Conservation (phyloP, 1,284 basidiomycete genomes). For the Flammula alnicola region DNA sequence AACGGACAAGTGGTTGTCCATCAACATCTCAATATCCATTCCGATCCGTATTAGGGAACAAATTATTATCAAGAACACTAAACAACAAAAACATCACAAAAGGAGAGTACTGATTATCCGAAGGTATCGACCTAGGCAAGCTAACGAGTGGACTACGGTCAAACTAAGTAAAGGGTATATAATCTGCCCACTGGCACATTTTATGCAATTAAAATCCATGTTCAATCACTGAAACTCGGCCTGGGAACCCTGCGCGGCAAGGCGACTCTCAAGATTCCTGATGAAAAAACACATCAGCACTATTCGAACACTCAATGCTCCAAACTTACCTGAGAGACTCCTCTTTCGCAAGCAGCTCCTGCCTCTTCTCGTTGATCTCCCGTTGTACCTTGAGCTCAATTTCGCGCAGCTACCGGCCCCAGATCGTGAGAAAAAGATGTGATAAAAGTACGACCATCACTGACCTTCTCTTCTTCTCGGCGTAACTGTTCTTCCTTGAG, state of each 20-base stretch:
- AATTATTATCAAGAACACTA: conserved; percentile 1
- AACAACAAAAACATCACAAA: conserved; percentile 10
- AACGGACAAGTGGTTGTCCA: conserved; percentile 26
- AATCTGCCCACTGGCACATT: conserved; percentile 7
- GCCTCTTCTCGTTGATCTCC: conserved; percentile 98
- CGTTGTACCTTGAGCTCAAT: conserved; percentile 98
- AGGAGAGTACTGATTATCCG: conserved; percentile 34
- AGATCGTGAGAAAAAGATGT: conserved; percentile 12
- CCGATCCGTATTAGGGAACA: conserved; percentile 16
- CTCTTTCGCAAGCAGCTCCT: conserved; percentile 94
- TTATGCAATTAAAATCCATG: conserved; percentile 5
- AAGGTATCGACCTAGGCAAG: conserved; percentile 28
- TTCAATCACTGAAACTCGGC: conserved; percentile 63
- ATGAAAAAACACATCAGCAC: conserved; percentile 19
- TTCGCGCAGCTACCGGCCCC: conserved; percentile 78
- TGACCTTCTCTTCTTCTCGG: conserved; percentile 93
- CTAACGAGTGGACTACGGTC: conserved; percentile 23
- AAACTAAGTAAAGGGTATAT: conserved; percentile 30
- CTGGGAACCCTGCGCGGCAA: conserved; percentile 83
- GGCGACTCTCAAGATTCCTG: conserved; percentile 88
- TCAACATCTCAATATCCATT: conserved; percentile 17
- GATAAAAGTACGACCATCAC: conserved; percentile 5
- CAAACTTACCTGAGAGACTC: conserved; percentile 75
- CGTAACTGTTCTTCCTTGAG: conserved; percentile 99
- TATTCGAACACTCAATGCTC: conserved; percentile 8